Conservation (phyloP, 192 early-diverging fungal genomes). For the Coemansia sp. region DNA sequence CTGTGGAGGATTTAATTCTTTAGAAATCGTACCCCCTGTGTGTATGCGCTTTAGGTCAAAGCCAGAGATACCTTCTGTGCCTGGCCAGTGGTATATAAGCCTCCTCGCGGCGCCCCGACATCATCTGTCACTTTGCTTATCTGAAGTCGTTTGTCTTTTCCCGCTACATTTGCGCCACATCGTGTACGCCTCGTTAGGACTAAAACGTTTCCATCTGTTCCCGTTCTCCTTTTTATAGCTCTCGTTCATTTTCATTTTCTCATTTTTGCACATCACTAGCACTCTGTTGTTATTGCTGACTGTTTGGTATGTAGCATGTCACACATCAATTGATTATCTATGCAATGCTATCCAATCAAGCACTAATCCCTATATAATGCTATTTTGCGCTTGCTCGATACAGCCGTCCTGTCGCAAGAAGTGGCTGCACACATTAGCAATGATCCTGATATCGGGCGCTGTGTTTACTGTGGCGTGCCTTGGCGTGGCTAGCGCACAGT, state of each 20-base stretch:
- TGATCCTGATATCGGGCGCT: background rate
- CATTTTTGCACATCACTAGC: background rate
- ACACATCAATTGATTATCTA: background rate
- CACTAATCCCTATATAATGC: background rate
- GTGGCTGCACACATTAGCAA: background rate
- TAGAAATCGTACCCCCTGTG: background rate
- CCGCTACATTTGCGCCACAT: background rate
- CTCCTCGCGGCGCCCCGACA: background rate
- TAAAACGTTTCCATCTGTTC: background rate
- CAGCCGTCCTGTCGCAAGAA: background rate
- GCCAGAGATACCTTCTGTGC: background rate
- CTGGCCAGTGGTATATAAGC: background rate
- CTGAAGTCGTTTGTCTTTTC: background rate
- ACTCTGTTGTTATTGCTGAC: background rate
- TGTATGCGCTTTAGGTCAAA: background rate
- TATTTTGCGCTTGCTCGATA: background rate
- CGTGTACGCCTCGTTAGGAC: background rate
- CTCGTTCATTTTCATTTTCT: background rate
- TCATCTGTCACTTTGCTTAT: background rate
- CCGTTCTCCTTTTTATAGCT: background rate
- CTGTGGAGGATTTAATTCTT: background rate
- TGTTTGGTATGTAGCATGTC: background rate
- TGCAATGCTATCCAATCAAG: background rate
- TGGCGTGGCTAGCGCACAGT: background rate
- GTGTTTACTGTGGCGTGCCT: slow-evolving; percentile 1